These are phyloP conservation scores for Podosphaera leucotricha DNA, from an alignment of 2,329 filamentous ascomycete species.

Conservation along the genomic window DNA sequence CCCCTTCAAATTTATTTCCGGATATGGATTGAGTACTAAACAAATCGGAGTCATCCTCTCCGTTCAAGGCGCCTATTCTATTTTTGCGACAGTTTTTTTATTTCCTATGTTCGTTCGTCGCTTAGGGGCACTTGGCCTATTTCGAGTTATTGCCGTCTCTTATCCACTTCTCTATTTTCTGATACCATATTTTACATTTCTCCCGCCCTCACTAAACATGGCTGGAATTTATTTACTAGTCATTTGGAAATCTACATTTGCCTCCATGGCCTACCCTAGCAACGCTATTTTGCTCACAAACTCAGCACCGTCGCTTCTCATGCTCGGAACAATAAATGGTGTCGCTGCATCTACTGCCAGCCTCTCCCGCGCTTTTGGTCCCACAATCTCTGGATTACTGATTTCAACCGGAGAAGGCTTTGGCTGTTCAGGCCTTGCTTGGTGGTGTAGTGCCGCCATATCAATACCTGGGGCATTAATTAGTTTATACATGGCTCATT, in stretches of 20 bases:
- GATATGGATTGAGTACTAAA: constrained; percentile 63
- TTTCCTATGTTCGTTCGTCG: constrained; percentile 56
- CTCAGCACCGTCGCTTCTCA: constrained; percentile 58
- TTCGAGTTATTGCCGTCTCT: constrained; percentile 54
- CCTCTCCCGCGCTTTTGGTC: constrained; percentile 67
- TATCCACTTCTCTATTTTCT: constrained; percentile 78
- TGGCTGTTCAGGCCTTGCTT: constrained; percentile 71
- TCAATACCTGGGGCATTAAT: constrained; percentile 52
- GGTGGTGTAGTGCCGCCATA: constrained; percentile 73
- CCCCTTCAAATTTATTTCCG: constrained; percentile 74
- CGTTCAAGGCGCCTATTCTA: constrained; percentile 70
- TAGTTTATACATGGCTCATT: constrained; percentile 51
- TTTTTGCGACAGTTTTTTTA: constrained; percentile 51
- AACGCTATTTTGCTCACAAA: constrained; percentile 79
- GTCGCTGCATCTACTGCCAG: constrained; percentile 80
- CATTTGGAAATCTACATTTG: constrained; percentile 80
- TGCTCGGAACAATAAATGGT: constrained; percentile 81
- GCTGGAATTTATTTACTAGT: constrained; percentile 54
- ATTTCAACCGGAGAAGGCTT: constrained; percentile 58
- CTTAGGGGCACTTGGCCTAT: constrained; percentile 59
- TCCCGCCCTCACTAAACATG: constrained; percentile 49
- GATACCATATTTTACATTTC: constrained; percentile 70
- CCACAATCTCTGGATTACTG: constrained; percentile 64
- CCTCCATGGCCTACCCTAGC: constrained; percentile 76
- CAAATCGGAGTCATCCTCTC: constrained; percentile 74